Base-by-base conservation (phyloP, 2,329 filamentous ascomycete species). In the Aspergillus unguis region DNA sequence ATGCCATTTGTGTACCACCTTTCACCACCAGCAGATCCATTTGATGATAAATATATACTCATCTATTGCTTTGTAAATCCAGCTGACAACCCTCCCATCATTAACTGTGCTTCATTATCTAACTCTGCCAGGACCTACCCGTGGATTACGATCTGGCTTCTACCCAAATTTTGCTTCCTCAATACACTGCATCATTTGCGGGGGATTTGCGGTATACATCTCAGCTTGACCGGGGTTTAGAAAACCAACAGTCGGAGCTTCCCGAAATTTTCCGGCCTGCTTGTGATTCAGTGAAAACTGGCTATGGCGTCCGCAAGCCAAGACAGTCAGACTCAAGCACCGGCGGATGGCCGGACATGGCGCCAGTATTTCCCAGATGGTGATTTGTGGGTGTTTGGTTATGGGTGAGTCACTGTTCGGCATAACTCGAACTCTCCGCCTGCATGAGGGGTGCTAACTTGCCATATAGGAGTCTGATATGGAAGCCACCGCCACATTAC, bases 351-450 rank as follows among this genome's bases (percentile, higher is more conserved):
- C 29, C 63, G 62, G 62, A 67, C 66, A 70, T 82, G 75, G 73
- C 63, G 67, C 66, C 65, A 62, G 62, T 58, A 74, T 58, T 75
- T 75, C 40, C 70, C 72, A 1, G 61, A 75, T 26, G 77, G 82
- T 33, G 89, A 95, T 67, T 91, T 97, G 65, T 99, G 94, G 94
- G 79, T 99, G 42, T 97, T 96, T 72, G 94, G 94, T 57, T 99
- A 97, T 68, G 94, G 92, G 92, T 96, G 77, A 60, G 80, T 75
- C 33, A 62, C 23, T 37, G 31, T n/a, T 52, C 4, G 25, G 10
- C 11, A 48, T 33, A 10, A 10, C 33, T 25, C 10, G 6, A 26
- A 25, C 25, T 44, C 32, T 9, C 26, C 26, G 36, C 5, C n/a
- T 3, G 29, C 5, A 17, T 10, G 5, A 51, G 29, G 41, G 3